Conservation (phyloP, 371 early-diverging fungal species). For the Mucor velutinosus region DNA sequence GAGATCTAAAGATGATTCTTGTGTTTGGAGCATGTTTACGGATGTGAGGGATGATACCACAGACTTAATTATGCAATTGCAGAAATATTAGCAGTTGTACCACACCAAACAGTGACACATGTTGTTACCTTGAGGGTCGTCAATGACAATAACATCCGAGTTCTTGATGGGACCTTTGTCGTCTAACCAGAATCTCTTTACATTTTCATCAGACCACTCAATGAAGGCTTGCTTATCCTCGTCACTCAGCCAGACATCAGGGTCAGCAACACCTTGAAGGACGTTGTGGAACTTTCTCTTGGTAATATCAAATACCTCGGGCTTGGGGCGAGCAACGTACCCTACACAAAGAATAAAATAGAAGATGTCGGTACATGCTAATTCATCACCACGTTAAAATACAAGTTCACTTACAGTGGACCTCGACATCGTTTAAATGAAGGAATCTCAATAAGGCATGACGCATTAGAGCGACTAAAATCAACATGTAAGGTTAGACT, state of each 20-base stretch:
- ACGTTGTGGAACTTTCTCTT: constrained; percentile 90
- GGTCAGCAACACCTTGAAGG: constrained; percentile 82
- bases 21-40: constrained; percentile 68
- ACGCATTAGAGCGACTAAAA: constrained; percentile 85
- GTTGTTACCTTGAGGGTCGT: constrained; percentile 81
- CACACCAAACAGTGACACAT: not conserved
- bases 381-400: not conserved
- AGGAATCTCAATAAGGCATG: constrained; percentile 79
- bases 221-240: constrained; percentile 73
- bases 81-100: not conserved
- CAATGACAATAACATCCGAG: constrained; percentile 83
- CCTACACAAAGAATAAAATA: constrained; percentile 29
- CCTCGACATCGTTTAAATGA: constrained; percentile 63
- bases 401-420: constrained; percentile 53
- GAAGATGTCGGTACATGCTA: not conserved
- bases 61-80: constrained; percentile 38
- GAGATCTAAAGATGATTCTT: constrained; percentile 82
- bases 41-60: constrained; percentile 78
- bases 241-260: constrained; percentile 59
- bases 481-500: constrained; percentile 4
- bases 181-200: constrained; percentile 73
- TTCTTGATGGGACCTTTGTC: constrained; percentile 65
- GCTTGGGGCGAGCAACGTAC: constrained; percentile 79
- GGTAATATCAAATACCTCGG: constrained; percentile 82
- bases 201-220: constrained; percentile 80